Conservation (phyloP, 2,329 filamentous ascomycete species). For the Trichophyton mentagrophytes region DNA sequence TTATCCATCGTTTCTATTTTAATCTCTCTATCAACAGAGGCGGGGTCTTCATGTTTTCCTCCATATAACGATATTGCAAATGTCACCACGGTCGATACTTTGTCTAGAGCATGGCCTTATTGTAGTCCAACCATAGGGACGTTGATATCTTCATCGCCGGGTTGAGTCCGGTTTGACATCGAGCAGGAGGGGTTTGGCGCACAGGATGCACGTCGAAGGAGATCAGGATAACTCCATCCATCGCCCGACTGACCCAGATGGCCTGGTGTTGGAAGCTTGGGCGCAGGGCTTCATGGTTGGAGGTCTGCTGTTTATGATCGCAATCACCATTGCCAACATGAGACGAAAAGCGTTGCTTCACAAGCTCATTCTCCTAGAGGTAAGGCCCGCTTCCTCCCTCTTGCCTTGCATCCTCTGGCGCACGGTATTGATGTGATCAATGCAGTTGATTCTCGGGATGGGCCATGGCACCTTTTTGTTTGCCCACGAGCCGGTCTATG, state of each 20-base stretch:
- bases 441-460: conserved; percentile 43
- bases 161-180: background rate
- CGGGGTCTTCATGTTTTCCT: background rate
- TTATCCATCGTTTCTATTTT: background rate
- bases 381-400: conserved; percentile 14
- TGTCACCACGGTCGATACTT: background rate
- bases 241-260: conserved; percentile 19
- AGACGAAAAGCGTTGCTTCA: conserved; percentile 36
- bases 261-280: conserved; percentile 36
- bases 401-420: background rate
- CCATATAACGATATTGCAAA: background rate
- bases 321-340: conserved; percentile 41
- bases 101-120: background rate
- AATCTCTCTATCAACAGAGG: background rate
- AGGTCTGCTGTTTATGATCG: conserved; percentile 37
- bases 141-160: background rate
- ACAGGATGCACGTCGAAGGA: background rate
- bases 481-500: conserved; percentile 42
- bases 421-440: background rate
- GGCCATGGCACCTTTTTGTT: conserved; percentile 50
- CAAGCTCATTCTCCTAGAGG: conserved; percentile 40
- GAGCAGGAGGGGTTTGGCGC: background rate
- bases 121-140: background rate
- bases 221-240: background rate
- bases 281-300: conserved; percentile 40